These are phyloP conservation scores for Brassica napus DNA, from an alignment of 345 rosid species.

Conservation along the genomic window Da-Ae NC_063441.1:774501-775000, in stretches of 20 bases:
- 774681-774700: slow-evolving; percentile 27
- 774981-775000: slow-evolving; percentile 59
- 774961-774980: slow-evolving; percentile 65
- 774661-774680: slow-evolving; percentile 95
- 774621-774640: slow-evolving; percentile 71
- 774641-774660: slow-evolving; percentile 92
- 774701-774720: background rate
- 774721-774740: background rate
- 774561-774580: slow-evolving; percentile 49
- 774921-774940: background rate
- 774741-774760: background rate
- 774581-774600: slow-evolving; percentile 49
- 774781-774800: slow-evolving; percentile 75
- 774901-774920: background rate
- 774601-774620: slow-evolving; percentile 46
- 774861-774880: slow-evolving; percentile 94
- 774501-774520: background rate
- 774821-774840: slow-evolving; percentile 74
- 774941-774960: background rate
- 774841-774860: slow-evolving; percentile 90
- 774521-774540: background rate
- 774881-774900: slow-evolving; percentile 59
- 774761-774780: slow-evolving; percentile 77
- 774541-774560: slow-evolving; percentile 22
- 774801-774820: slow-evolving; percentile 76